These are phyloP conservation scores for Boletus vermiculosoides DNA, from an alignment of 768 basidiomycete species.

Conservation along the genomic window DNA sequence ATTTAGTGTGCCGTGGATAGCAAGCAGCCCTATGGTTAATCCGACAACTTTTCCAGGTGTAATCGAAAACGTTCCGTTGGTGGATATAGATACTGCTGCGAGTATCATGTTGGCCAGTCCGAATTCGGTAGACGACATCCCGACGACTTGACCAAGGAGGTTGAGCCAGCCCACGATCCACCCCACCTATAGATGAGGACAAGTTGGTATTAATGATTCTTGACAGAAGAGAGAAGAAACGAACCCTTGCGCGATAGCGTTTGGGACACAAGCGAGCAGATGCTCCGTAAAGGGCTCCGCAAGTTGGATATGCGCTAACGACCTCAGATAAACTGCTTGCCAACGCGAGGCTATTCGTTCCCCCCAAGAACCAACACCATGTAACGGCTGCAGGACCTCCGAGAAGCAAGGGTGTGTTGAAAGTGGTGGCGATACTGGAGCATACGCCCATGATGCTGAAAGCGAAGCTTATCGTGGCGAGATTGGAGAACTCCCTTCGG, in stretches of 20 bases:
- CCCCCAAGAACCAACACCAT: slow-evolving; percentile 37
- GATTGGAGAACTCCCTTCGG: slow-evolving; percentile 43
- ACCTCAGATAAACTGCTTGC: slow-evolving; percentile 32
- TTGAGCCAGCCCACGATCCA: slow-evolving; percentile 37
- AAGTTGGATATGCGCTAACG: slow-evolving; percentile 34
- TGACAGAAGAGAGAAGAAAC: slow-evolving; percentile 8
- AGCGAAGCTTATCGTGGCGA: slow-evolving; percentile 35
- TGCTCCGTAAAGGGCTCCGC: slow-evolving; percentile 56
- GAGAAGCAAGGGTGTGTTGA: slow-evolving; percentile 38
- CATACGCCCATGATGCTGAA: slow-evolving; percentile 38
- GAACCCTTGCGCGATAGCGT: slow-evolving; percentile 60
- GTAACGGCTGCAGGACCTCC: slow-evolving; percentile 38
- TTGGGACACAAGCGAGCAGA: slow-evolving; percentile 72
- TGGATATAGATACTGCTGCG: slow-evolving; percentile 25
- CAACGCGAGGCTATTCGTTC: slow-evolving; percentile 28
- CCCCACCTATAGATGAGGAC: slow-evolving; percentile 20
- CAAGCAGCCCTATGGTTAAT: slow-evolving; percentile 39
- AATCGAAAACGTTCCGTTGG: slow-evolving; percentile 35
- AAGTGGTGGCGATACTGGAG: slow-evolving; percentile 38
- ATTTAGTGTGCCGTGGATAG: slow-evolving; percentile 43
- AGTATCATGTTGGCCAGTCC: slow-evolving; percentile 38
- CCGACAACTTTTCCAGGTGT: slow-evolving; percentile 42
- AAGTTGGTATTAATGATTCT: background rate
- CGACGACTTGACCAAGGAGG: slow-evolving; percentile 25
- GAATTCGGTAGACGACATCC: slow-evolving; percentile 37